Conservation (phyloP, 2,329 filamentous ascomycete species). For the Alternaria gansuensis region DNA sequence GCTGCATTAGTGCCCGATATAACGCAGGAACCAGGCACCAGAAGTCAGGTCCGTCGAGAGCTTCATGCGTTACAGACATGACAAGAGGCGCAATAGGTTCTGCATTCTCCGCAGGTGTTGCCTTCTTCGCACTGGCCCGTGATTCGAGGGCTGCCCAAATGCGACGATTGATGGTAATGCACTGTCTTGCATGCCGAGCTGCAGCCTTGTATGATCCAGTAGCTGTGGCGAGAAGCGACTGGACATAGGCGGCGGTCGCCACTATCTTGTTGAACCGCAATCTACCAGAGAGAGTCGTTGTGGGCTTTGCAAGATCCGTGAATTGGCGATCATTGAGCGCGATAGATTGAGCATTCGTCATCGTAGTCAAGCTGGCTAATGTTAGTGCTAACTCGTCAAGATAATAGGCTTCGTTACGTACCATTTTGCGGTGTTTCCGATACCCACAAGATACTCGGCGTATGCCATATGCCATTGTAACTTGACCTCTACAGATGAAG, state of each 20-base stretch:
- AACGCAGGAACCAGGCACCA: conserved; percentile 82
- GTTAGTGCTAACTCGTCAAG: conserved; percentile 25
- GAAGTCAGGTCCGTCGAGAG: conserved; percentile 70
- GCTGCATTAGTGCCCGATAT: conserved; percentile 73
- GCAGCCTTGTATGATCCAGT: conserved; percentile 58
- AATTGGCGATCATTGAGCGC: conserved; percentile 42
- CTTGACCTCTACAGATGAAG: conserved; percentile 56
- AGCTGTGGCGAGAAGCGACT: conserved; percentile 71
- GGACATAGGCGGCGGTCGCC: conserved; percentile 69
- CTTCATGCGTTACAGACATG: conserved; percentile 56
- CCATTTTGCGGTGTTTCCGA: conserved; percentile 71
- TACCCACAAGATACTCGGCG: conserved; percentile 76
- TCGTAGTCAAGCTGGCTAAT: conserved; percentile 34
- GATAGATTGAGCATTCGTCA: conserved; percentile 43
- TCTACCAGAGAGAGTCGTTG: conserved; percentile 47
- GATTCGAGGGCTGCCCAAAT: conserved; percentile 63
- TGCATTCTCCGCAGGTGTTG: conserved; percentile 17
- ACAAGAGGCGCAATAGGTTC: conserved; percentile 41
- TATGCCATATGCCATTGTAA: conserved; percentile 73
- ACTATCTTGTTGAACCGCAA: conserved; percentile 61
- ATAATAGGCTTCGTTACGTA: conserved; percentile 24
- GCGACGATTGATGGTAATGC: conserved; percentile 60
- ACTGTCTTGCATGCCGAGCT: conserved; percentile 59
- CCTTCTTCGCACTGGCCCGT: conserved; percentile 38
- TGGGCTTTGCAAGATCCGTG: conserved; percentile 42